A percentile compares a stretch with the other conserved stretches of the same genome.
phyloP scores from a whole-genome alignment of 1,139 yeast genomes.

The Yamadazyma triangularis region DNA sequence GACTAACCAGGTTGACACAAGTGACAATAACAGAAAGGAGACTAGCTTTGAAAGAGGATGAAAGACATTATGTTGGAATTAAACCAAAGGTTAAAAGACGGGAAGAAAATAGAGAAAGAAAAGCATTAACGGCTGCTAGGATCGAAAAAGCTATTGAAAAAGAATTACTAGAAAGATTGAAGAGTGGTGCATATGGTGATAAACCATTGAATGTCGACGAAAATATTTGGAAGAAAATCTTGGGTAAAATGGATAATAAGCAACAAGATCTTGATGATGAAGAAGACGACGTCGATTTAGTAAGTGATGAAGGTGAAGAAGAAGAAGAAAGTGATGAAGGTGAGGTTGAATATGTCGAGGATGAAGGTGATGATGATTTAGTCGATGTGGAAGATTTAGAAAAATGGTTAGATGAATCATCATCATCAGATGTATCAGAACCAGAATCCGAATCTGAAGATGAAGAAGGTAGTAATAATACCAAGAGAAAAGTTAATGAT shows the following conservation, averaged over 20 bases:
- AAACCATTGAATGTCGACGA: constrained; percentile 96
- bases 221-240: constrained; percentile 89
- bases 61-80: constrained; percentile 86
- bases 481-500: constrained; percentile 31
- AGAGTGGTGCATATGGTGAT: constrained; percentile 98
- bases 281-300: constrained; percentile 59
- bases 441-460: constrained; percentile 31
- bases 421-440: constrained; percentile 39
- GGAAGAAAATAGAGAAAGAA: constrained; percentile 90
- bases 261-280: constrained; percentile 62
- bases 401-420: constrained; percentile 77
- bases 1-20: constrained; percentile 90
- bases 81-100: constrained; percentile 93
- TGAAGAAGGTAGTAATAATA: constrained; percentile 31
- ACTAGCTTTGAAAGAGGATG: constrained; percentile 84
- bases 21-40: constrained; percentile 96
- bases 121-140: constrained; percentile 94
- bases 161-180: constrained; percentile 87
- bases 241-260: constrained; percentile 64
- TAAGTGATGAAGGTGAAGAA: constrained; percentile 55
- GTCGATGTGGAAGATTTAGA: constrained; percentile 91
- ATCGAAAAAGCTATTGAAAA: constrained; percentile 95
- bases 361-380: constrained; percentile 80
- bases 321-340: constrained; percentile 76
- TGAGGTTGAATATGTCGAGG: constrained; percentile 82